Conservation (phyloP, 345 rosid species). For the Pelargonium nanum region DNA sequence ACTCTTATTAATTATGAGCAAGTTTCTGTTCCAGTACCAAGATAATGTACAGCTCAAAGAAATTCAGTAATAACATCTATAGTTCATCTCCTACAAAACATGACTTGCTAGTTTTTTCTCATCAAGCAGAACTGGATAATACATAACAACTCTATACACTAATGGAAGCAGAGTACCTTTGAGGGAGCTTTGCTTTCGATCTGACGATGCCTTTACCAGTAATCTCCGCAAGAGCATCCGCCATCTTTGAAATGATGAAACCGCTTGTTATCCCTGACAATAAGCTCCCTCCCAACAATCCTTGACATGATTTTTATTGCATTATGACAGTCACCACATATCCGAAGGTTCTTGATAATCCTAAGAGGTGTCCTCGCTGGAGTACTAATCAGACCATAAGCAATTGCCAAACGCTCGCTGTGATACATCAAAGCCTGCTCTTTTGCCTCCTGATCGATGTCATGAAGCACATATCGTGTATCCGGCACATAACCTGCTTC, state of each 20-base stretch:
- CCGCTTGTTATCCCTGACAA: conserved; percentile 56
- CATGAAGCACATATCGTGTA: conserved; percentile 54
- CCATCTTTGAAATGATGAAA: conserved; percentile 58
- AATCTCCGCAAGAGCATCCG: conserved; percentile 49
- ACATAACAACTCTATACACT: background rate
- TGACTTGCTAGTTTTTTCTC: background rate
- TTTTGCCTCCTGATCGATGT: conserved; percentile 53
- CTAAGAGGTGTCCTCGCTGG: conserved; percentile 48
- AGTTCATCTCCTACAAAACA: background rate
- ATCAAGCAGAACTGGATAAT: too few relatives aligned
- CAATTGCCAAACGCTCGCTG: conserved; percentile 54
- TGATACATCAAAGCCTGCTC: conserved; percentile 52
- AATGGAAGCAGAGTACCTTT: too few relatives aligned
- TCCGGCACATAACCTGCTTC: conserved; percentile 55
- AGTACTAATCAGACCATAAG: conserved; percentile 53
- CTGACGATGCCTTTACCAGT: conserved; percentile 26
- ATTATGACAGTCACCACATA: conserved; percentile 59
- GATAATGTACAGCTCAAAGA: too few relatives aligned
- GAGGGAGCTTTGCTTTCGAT: background rate
- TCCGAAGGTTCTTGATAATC: conserved; percentile 58
- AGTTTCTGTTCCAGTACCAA: background rate
- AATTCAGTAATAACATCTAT: background rate
- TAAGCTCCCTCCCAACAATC: conserved; percentile 55
- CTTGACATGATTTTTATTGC: conserved; percentile 55
- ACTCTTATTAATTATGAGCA: too few relatives aligned